Conservation (phyloP, 225 moss, liverwort and hornwort genomes). For the Pleurozium schreberi region DNA sequence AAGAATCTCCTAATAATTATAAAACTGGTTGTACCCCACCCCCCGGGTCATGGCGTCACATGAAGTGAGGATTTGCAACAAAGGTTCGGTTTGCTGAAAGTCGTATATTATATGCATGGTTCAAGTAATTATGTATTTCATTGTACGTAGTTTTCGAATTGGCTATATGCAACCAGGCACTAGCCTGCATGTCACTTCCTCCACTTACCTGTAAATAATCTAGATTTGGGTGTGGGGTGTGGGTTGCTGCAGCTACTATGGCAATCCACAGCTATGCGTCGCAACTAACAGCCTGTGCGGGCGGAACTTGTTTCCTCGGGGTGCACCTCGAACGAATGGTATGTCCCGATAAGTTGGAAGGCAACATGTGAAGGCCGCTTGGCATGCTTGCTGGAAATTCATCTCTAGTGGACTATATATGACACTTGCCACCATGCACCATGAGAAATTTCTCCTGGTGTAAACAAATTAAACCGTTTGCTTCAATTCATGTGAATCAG, state of each 20-base stretch:
- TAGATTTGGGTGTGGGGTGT: not conserved
- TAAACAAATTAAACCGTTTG: not conserved
- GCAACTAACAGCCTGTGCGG: conserved; percentile 30
- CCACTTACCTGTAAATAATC: not conserved
- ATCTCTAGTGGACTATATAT: no score
- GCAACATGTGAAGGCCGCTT: not conserved
- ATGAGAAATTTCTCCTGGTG: not conserved
- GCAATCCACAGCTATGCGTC: conserved; percentile 38
- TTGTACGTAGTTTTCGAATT: not conserved
- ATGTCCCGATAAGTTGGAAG: not conserved
- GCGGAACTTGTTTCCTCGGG: conserved; percentile 3
- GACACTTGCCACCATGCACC: not conserved
- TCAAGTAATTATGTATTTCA: not conserved
- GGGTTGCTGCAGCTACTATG: conserved; percentile 27
- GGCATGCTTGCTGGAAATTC: not conserved
- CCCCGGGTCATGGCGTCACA: not conserved
- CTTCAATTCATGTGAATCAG: not conserved
- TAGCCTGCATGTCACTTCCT: not conserved
- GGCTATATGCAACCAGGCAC: not conserved
- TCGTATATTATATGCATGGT: not conserved
- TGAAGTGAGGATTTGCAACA: not conserved
- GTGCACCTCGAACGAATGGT: conserved; percentile 18
- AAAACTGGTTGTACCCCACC: not conserved
- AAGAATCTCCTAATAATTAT: not conserved
- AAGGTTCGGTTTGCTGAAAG: not conserved